Percentiles rank a stretch among this genome's conserved stretches.
Conservation (phyloP, 1,139 yeast species). For the Saccharomyces hybrid region DNA sequence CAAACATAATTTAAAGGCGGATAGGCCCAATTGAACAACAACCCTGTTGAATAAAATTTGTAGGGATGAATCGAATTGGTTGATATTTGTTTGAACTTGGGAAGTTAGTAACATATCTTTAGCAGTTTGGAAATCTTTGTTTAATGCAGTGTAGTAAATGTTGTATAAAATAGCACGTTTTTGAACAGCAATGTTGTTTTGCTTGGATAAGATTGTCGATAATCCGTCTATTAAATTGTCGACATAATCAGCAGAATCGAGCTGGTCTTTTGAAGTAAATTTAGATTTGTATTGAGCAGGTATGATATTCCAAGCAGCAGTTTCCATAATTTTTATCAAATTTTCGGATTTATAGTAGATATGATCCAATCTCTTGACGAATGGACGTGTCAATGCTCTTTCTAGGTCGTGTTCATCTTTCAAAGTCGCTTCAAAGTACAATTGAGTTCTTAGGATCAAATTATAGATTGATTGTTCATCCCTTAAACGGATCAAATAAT, state of each 20-base stretch:
- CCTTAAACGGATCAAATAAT: conserved; percentile 82
- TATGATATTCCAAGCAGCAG: conserved; percentile 56
- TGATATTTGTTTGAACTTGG: conserved; percentile 74
- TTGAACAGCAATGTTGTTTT: conserved; percentile 59
- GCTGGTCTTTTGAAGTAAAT: conserved; percentile 25
- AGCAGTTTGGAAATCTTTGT: conserved; percentile 74
- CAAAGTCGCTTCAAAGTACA: conserved; percentile 61
- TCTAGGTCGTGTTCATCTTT: conserved; percentile 44
- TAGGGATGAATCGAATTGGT: conserved; percentile 72
- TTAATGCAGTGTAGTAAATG: conserved; percentile 85
- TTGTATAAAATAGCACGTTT: conserved; percentile 80
- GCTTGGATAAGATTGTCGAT: conserved; percentile 57
- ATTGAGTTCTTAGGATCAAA: conserved; percentile 74
- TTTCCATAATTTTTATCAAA: conserved; percentile 63
- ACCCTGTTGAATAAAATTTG: conserved; percentile 95
- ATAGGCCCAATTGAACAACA: conserved; percentile 87
- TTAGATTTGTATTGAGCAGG: conserved; percentile 27
- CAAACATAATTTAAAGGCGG: conserved; percentile 89
- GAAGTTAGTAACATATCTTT: conserved; percentile 82
- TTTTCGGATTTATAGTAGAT: conserved; percentile 84
- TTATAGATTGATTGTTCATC: conserved; percentile 76
- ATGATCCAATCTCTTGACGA: conserved; percentile 83
- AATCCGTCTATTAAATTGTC: conserved; percentile 56
- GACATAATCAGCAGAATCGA: conserved; percentile 35
- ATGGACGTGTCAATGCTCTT: conserved; percentile 65